A percentile compares a stretch with the other conserved stretches of the same genome.
Conservation (phyloP, 768 basidiomycete genomes). For the Kwoniella botswanensis region DNA sequence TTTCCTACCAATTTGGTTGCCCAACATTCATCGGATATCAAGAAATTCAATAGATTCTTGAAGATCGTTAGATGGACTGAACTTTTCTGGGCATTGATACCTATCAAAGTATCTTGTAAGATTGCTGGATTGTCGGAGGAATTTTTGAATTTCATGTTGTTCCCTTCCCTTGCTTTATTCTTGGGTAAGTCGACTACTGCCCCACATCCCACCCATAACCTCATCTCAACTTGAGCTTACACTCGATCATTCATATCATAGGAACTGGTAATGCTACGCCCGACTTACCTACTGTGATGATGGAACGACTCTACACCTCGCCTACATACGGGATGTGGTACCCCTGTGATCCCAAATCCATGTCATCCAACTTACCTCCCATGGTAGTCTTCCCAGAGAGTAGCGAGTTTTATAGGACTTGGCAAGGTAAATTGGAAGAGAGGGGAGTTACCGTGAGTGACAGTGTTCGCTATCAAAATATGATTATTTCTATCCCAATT, state of each 20-base stretch:
- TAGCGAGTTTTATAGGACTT: constrained; percentile 58
- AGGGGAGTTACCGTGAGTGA: constrained; percentile 58
- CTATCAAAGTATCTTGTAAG: constrained; percentile 60
- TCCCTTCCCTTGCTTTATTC: constrained; percentile 57
- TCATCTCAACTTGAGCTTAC: too few species aligned
- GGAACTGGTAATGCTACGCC: constrained; percentile 61
- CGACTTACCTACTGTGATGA: constrained; percentile 59
- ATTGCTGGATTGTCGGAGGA: constrained; percentile 60
- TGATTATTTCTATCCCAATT: too few species aligned
- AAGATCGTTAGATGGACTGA: constrained; percentile 59
- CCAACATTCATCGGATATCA: constrained; percentile 59
- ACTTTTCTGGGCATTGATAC: constrained; percentile 60
- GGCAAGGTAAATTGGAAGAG: constrained; percentile 56
- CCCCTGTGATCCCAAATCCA: constrained; percentile 56
- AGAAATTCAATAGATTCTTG: constrained; percentile 58
- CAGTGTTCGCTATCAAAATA: too few species aligned
- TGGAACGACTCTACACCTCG: constrained; percentile 61
- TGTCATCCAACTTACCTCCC: constrained; percentile 59
- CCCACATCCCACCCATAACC: too few species aligned
- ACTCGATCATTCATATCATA: neutral
- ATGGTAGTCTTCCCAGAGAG: constrained; percentile 62
- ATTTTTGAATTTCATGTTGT: constrained; percentile 60
- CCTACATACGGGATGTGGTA: constrained; percentile 62
- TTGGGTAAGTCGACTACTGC: constrained; percentile 33
- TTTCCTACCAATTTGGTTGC: constrained; percentile 61